phyloP scores from a whole-genome alignment of 441 rosid genomes.

The Jatropha podagrica region DNA sequence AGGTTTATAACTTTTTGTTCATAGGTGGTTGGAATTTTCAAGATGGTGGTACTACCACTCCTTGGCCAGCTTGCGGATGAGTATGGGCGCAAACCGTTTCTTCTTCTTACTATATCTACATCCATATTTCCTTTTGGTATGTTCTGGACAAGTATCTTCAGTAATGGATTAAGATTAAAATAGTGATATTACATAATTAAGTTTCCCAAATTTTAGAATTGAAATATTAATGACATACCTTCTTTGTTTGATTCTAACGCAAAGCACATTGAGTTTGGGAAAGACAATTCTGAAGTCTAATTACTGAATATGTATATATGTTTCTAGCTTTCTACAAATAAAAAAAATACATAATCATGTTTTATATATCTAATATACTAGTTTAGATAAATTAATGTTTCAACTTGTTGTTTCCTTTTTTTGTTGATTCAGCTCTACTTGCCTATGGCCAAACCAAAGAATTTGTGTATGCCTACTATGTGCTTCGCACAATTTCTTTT shows the following conservation, averaged over 20 bases:
- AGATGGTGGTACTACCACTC: conserved; percentile 56
- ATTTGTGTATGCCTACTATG: conserved; percentile 54
- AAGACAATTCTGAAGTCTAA: background rate
- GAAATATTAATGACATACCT: background rate
- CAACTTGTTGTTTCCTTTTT: background rate
- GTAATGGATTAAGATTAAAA: background rate
- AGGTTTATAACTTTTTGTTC: background rate
- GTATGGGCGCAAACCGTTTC: conserved; percentile 52
- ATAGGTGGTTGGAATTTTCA: conserved; percentile 61
- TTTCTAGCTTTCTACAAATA: background rate
- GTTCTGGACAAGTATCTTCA: conserved; percentile 7
- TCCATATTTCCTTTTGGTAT: conserved; percentile 54
- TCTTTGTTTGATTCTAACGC: background rate
- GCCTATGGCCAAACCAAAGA: conserved; percentile 41
- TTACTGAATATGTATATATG: background rate
- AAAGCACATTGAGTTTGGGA: background rate
- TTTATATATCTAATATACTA: background rate
- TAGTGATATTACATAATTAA: background rate
- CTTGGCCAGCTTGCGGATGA: conserved; percentile 65
- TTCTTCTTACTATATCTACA: conserved; percentile 46
- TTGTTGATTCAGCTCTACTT: conserved; percentile 43
- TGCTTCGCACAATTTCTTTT: conserved; percentile 49
- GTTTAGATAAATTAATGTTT: background rate
- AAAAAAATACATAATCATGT: background rate
- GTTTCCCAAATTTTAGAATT: background rate